These are phyloP conservation scores for Austroboletus novae-zelandiae DNA, from an alignment of 1,284 basidiomycete genomes.

Conservation along the genomic window DNA sequence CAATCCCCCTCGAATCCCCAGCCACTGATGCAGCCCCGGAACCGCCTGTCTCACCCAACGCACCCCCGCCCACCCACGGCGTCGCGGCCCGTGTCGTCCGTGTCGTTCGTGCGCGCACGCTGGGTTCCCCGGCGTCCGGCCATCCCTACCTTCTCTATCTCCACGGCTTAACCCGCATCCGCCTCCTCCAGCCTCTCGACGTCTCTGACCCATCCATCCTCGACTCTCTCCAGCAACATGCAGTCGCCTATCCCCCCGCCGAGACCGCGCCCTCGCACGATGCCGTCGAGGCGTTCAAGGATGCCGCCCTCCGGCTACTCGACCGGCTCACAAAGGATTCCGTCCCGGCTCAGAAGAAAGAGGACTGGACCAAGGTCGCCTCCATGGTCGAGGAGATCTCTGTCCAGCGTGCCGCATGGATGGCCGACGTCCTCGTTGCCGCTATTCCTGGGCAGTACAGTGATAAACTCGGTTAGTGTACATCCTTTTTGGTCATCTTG, in stretches of 20 bases:
- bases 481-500: background rate
- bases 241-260: conserved; percentile 48
- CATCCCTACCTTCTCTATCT: conserved; percentile 62
- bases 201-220: conserved; percentile 24
- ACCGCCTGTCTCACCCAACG: background rate
- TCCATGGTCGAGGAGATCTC: conserved; percentile 63
- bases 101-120: conserved; percentile 50
- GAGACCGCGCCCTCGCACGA: conserved; percentile 50
- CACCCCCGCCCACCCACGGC: conserved; percentile 33
- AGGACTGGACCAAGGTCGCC: conserved; percentile 63
- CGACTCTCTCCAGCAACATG: conserved; percentile 38
- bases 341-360: conserved; percentile 51
- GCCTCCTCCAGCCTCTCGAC: conserved; percentile 35
- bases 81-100: conserved; percentile 59
- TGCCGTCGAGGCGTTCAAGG: conserved; percentile 61
- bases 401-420: conserved; percentile 59
- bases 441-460: conserved; percentile 60
- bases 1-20: conserved; percentile 15
- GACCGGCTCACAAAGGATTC: conserved; percentile 65
- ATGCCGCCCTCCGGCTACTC: conserved; percentile 59
- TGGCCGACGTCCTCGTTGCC: conserved; percentile 71
- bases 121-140: conserved; percentile 33
- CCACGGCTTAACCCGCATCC: conserved; percentile 62
- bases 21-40: conserved; percentile 22
- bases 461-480: conserved; percentile 64